These are phyloP conservation scores for Penicillium italicum DNA, from an alignment of 2,329 filamentous ascomycete genomes.

Conservation along the genomic window DNA sequence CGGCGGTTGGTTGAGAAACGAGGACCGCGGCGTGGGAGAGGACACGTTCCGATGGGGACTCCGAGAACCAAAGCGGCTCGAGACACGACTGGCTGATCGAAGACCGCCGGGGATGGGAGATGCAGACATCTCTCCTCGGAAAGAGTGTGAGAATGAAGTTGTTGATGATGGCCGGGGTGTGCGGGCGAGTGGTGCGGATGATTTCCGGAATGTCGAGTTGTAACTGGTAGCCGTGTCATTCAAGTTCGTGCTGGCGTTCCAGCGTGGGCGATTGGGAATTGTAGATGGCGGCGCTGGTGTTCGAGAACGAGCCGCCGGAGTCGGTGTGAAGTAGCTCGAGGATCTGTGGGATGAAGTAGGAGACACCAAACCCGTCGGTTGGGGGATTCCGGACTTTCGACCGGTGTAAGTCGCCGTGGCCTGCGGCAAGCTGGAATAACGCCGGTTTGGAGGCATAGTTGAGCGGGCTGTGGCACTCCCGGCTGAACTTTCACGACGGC, in stretches of 20 bases:
- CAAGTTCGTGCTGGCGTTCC: conserved; percentile 67
- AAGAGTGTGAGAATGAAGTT: conserved; percentile 41
- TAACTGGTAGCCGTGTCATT: conserved; percentile 63
- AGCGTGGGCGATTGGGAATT: conserved; percentile 61
- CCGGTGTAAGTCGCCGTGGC: conserved; percentile 26
- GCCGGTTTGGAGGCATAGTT: conserved; percentile 40
- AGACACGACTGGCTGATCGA: conserved; percentile 35
- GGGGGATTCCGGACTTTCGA: conserved; percentile 40
- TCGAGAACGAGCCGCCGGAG: conserved; percentile 44
- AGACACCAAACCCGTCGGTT: conserved; percentile 30
- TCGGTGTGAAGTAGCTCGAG: conserved; percentile 52
- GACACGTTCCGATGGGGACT: conserved; percentile 27
- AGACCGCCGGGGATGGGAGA: conserved; percentile 36
- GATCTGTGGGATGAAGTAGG: conserved; percentile 34
- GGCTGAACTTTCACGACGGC: conserved; percentile 47
- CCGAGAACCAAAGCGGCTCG: conserved; percentile 32
- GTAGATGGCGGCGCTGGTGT: conserved; percentile 43
- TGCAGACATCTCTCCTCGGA: conserved; percentile 42
- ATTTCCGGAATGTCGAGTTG: conserved; percentile 51
- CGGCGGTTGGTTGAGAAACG: conserved; percentile 39
- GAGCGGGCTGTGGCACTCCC: conserved; percentile 40
- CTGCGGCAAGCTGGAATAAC: conserved; percentile 50
- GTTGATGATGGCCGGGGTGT: conserved; percentile 40
- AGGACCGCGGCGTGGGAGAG: conserved; percentile 30
- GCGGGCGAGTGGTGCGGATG: conserved; percentile 25